phyloP scores from a whole-genome alignment of 2,329 filamentous ascomycete genomes.

The Rhinocladiella similis region DNA sequence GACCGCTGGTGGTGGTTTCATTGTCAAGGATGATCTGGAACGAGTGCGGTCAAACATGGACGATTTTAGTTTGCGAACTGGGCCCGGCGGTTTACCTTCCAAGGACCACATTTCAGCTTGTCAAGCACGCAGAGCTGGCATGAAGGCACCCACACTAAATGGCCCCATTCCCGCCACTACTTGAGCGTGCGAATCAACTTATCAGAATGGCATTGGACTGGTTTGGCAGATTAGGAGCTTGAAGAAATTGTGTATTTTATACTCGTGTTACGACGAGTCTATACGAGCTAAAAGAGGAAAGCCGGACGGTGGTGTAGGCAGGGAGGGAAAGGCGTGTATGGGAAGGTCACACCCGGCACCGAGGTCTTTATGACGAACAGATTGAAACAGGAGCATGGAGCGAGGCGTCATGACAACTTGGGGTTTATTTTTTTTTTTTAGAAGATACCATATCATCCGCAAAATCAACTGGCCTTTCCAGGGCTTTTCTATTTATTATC shows the following conservation, averaged over 20 bases:
- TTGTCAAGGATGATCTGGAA: slow-evolving; percentile 17
- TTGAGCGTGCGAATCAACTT: no score
- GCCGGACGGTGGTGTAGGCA: no score
- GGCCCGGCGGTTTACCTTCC: not conserved
- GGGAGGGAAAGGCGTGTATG: no score
- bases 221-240: no score
- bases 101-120: not conserved
- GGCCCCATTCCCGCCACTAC: no score
- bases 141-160: not conserved
- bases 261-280: no score
- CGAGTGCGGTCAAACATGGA: slow-evolving; percentile 8
- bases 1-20: slow-evolving; percentile 10
- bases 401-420: not conserved
- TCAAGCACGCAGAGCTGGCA: not conserved
- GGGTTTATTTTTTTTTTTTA: no score
- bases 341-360: not conserved
- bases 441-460: not conserved
- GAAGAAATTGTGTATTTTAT: no score
- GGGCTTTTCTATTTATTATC: slow-evolving; percentile 2
- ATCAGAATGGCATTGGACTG: no score
- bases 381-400: not conserved
- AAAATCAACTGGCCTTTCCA: not conserved
- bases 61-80: slow-evolving; percentile 11
- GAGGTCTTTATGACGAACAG: not conserved
- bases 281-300: no score